Conservation (phyloP, 176 grass and related monocot genomes). For the Hsuehochloa calcarea region DNA sequence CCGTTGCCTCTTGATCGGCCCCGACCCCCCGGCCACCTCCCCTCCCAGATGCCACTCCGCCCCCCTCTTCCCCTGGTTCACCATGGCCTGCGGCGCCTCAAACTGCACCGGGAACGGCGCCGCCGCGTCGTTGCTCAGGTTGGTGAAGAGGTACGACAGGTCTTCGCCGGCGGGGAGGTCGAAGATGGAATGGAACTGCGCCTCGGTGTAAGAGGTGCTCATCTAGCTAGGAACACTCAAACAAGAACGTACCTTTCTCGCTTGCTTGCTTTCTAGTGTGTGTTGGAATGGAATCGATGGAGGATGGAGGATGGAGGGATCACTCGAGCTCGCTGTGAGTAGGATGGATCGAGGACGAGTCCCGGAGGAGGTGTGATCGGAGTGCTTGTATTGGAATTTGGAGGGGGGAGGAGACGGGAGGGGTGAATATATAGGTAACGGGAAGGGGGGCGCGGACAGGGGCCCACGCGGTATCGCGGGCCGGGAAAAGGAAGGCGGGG, state of each 20-base stretch:
- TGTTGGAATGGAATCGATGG: not conserved
- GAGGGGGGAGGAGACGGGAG: not conserved
- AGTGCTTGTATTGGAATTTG: not conserved
- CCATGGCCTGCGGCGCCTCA: not conserved
- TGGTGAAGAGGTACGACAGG: conserved; percentile 11
- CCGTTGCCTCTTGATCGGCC: conserved; percentile 9
- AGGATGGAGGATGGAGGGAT: not conserved
- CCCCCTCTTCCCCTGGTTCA: conserved; percentile 40
- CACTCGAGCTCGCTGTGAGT: not conserved
- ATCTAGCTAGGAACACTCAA: not conserved
- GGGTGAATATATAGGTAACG: conserved; percentile 19
- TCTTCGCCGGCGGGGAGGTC: conserved; percentile 38
- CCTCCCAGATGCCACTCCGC: not conserved
- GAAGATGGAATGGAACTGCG: conserved; percentile 27
- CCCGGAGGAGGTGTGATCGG: not conserved
- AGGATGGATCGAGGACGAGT: not conserved
- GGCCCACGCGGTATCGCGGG: conserved; percentile 14
- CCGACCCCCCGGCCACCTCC: not conserved
- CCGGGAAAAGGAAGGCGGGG: not conserved
- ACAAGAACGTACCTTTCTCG: not conserved
- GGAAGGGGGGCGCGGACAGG: not conserved
- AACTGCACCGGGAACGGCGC: not conserved
- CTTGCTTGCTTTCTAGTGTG: not conserved
- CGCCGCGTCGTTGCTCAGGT: not conserved
- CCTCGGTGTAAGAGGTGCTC: conserved; percentile 32